Percentiles rank a stretch among this genome's conserved stretches.
phyloP scores from a whole-genome alignment of 768 basidiomycete species.

The Lactarius quietus region DNA sequence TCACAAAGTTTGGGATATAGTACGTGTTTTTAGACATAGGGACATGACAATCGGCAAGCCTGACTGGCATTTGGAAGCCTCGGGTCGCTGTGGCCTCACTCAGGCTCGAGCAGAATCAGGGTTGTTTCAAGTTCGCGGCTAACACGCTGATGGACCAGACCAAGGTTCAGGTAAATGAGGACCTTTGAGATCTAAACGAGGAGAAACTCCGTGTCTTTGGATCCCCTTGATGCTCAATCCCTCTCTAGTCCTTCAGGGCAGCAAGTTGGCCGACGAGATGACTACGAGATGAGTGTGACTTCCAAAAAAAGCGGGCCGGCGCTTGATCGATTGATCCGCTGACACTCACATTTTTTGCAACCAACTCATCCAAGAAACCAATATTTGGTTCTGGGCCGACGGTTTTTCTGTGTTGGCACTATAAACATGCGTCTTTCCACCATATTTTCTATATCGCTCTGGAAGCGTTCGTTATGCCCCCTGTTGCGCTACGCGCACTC shows the following conservation, averaged over 20 bases:
- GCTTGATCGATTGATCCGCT: too few species aligned
- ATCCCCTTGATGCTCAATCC: constrained; percentile 11
- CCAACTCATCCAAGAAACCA: neutral
- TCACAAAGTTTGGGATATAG: constrained; percentile 78
- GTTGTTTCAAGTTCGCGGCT: too few species aligned
- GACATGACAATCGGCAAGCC: constrained; percentile 15
- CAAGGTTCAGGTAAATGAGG: too few species aligned
- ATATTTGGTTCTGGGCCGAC: constrained; percentile 14
- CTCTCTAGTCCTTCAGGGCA: neutral
- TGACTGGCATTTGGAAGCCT: neutral
- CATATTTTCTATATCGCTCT: constrained; percentile 1
- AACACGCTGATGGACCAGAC: too few species aligned
- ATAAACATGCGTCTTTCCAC: neutral
- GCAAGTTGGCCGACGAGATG: too few species aligned
- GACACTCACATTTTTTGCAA: too few species aligned
- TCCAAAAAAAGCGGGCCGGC: too few species aligned
- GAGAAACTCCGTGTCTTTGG: neutral
- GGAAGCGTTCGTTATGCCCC: constrained; percentile 10
- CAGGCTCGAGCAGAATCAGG: neutral
- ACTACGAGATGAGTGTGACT: too few species aligned
- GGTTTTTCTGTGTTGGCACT: neutral
- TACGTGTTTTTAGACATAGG: constrained; percentile 43
- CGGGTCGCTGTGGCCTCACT: neutral
- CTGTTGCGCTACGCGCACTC: constrained; percentile 19
- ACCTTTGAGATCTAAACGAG: neutral